Conservation (phyloP, 1,139 yeast species). For the Entelexis paramagnoliae region DNA sequence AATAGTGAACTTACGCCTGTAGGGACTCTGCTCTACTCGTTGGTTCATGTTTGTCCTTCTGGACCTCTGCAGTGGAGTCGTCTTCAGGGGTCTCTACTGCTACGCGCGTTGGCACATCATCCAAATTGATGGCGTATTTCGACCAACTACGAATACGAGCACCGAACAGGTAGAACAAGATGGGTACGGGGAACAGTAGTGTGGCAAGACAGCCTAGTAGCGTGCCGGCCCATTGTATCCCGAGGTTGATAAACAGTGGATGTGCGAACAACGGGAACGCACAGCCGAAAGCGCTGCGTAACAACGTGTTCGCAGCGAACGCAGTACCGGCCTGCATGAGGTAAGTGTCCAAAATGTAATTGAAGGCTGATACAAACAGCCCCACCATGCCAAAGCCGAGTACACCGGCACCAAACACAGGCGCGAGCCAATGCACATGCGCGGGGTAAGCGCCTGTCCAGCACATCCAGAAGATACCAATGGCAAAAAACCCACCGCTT, state of each 20-base stretch:
- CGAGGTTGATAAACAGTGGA: slow-evolving; percentile 65
- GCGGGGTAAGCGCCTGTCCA: slow-evolving; percentile 45
- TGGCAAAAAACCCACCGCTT: slow-evolving; percentile 58
- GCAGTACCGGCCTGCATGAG: slow-evolving; percentile 78
- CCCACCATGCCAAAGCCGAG: slow-evolving; percentile 66
- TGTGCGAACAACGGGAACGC: slow-evolving; percentile 71
- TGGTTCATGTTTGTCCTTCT: no score
- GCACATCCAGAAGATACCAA: slow-evolving; percentile 76
- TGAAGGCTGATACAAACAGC: slow-evolving; percentile 66
- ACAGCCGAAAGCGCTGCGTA: slow-evolving; percentile 65
- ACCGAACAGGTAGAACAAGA: slow-evolving; percentile 59
- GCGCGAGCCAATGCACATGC: slow-evolving; percentile 78
- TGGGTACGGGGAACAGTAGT: slow-evolving; percentile 59
- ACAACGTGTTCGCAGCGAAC: slow-evolving; percentile 72
- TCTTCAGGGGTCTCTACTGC: no score
- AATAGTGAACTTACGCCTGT: no score
- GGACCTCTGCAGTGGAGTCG: no score
- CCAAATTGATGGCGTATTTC: no score
- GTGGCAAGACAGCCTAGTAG: slow-evolving; percentile 60
- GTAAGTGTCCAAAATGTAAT: slow-evolving; percentile 72
- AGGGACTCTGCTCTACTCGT: no score
- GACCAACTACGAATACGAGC: slow-evolving; percentile 23
- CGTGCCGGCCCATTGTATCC: slow-evolving; percentile 75
- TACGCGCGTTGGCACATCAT: no score
- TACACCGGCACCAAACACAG: slow-evolving; percentile 58